Percentiles rank a stretch among this genome's conserved stretches.
Conservation (phyloP, 2,329 filamentous ascomycete genomes). For the Aspergillus uvarum region DNA sequence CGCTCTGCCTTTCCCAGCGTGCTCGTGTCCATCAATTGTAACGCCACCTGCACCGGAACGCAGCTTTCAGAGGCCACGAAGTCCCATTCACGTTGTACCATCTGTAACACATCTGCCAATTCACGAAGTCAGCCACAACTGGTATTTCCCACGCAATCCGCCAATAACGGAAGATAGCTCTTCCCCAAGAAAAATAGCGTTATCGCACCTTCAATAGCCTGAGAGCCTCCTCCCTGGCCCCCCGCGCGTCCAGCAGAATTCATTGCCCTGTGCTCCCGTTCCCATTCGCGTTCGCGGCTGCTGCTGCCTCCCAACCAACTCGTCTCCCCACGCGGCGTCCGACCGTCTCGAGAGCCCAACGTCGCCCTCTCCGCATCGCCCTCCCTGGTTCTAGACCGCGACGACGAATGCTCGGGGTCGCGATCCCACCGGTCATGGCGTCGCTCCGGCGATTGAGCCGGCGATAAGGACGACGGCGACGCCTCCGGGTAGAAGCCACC, state of each 20-base stretch:
- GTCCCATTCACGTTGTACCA: constrained; percentile 86
- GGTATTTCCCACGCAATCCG: background rate
- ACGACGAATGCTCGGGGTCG: constrained; percentile 33
- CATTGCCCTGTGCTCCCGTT: background rate
- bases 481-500: constrained; percentile 43
- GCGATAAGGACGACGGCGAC: constrained; percentile 26
- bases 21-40: constrained; percentile 90
- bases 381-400: constrained; percentile 37
- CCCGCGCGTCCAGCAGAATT: constrained; percentile 17
- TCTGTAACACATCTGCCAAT: constrained; percentile 63
- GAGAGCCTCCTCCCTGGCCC: constrained; percentile 32
- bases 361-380: constrained; percentile 31
- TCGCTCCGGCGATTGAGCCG: constrained; percentile 33
- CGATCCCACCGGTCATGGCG: constrained; percentile 33
- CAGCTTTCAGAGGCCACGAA: constrained; percentile 87
- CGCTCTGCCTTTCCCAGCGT: constrained; percentile 89
- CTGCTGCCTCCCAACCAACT: constrained; percentile 23
- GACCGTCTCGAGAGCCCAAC: constrained; percentile 29
- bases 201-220: constrained; percentile 39
- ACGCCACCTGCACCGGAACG: constrained; percentile 88
- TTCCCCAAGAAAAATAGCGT: background rate
- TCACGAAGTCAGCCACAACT: background rate
- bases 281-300: constrained; percentile 22
- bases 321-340: constrained; percentile 24
- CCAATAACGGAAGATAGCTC: background rate